These are phyloP conservation scores for Laetiporus sulphureus DNA, from an alignment of 1,284 basidiomycete genomes.

Conservation along the genomic window DNA sequence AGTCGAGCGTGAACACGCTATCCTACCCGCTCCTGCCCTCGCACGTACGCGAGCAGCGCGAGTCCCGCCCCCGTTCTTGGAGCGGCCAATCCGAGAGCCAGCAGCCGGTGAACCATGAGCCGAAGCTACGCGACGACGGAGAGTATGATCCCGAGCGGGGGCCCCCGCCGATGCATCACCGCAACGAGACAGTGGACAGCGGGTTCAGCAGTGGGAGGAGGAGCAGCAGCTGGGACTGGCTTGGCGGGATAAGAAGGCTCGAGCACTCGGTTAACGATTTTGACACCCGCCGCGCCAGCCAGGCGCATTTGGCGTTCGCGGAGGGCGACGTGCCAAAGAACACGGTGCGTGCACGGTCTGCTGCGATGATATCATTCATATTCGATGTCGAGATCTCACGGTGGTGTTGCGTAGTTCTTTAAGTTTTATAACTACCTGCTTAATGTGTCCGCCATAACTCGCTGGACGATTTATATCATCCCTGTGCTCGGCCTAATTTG, in stretches of 20 bases:
- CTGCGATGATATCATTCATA: neutral
- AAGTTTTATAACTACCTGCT: slow-evolving; percentile 71
- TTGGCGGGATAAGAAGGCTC: slow-evolving; percentile 44
- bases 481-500: slow-evolving; percentile 68
- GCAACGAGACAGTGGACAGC: neutral
- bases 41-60: neutral
- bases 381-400: neutral
- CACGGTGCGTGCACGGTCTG: slow-evolving; percentile 31
- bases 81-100: neutral
- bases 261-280: slow-evolving; percentile 56
- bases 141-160: slow-evolving; percentile 20
- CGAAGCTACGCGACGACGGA: slow-evolving; percentile 12
- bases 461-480: slow-evolving; percentile 78
- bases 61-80: too few species aligned
- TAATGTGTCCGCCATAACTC: slow-evolving; percentile 70
- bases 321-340: slow-evolving; percentile 59
- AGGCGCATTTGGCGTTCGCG: slow-evolving; percentile 50
- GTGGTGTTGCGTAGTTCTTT: slow-evolving; percentile 32
- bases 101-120: slow-evolving; percentile 9
- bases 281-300: slow-evolving; percentile 47
- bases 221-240: slow-evolving; percentile 44
- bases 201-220: slow-evolving; percentile 5
- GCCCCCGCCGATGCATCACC: slow-evolving; percentile 12
- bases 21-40: slow-evolving; percentile 7
- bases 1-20: neutral